Evolutionary conservation across 176 grass and related monocot species (phyloP), one percentile per base, ranked within the genome.

Genomic region (Thinopyrum elongatum): DNA sequence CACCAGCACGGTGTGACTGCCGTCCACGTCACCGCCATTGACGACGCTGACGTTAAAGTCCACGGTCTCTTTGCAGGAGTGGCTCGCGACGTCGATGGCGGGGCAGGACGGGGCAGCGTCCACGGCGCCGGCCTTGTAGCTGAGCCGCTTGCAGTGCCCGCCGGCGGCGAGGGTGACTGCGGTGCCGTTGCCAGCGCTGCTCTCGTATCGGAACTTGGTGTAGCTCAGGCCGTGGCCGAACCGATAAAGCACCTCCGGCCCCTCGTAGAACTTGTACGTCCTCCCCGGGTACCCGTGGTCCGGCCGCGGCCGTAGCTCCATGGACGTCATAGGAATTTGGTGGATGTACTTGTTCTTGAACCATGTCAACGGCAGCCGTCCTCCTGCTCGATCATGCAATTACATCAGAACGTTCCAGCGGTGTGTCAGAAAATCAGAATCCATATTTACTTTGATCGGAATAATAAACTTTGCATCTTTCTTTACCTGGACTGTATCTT

Each of bases 221-320:
- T 87, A 76, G 72, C 83, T 77, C 14, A 85, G 73, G 42, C 83
- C 83, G 22, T 85, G 42, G 42, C 65, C 87, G 74, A 84, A 88
- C 31, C 81, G 87, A 55, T 88, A 88, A 49, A 88, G 73, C 33
- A 84, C 61, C 1, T 75, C 63, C 1, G 80, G 38, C 3, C 89
- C 84, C 31, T 58, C n/a, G 41, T 78, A 87, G 74, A 90, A 90
- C 75, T 90, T 90, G 84, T 90, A 87, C 0, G 89, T 84, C 65
- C 89, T 25, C 15, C 85, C 84, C 2, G 89, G 89, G 67, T 90
- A 87, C 6, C 77, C 82, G 65, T 29, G 87, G 62, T 83, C 42
- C 29, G 61, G 17, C 57, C 44, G 60, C 10, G 80, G 90, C 1
- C 87, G 91, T 11, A 90, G 70, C 35, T 23, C 47, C 88, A 90